These are phyloP conservation scores for Cystobasidium ongulense DNA, from an alignment of 768 basidiomycete genomes.

Conservation along the genomic window DNA sequence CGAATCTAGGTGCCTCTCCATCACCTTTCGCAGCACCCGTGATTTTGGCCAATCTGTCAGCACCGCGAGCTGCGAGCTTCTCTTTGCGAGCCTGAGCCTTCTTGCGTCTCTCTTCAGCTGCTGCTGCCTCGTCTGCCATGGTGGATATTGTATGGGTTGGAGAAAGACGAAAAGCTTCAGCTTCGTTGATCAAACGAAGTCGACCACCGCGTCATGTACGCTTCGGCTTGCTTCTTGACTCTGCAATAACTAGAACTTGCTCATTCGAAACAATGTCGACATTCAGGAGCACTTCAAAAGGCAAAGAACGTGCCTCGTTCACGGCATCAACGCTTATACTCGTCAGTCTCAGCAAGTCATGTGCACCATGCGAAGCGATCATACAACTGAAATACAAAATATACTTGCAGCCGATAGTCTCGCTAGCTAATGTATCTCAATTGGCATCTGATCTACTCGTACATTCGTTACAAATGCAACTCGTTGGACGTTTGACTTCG, in stretches of 20 bases:
- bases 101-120: conserved; percentile 24
- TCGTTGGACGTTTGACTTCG: conserved; percentile 3
- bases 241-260: background rate
- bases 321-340: conserved; percentile 11
- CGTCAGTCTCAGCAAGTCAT: conserved; percentile 5
- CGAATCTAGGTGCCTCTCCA: conserved; percentile 21
- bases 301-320: conserved; percentile 17
- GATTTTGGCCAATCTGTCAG: conserved; percentile 26
- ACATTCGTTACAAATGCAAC: conserved; percentile 18
- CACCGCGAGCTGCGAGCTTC: conserved; percentile 16
- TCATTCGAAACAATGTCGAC: background rate
- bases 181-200: background rate
- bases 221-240: background rate
- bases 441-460: conserved; percentile 17
- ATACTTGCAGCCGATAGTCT: conserved; percentile 20
- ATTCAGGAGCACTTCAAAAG: background rate
- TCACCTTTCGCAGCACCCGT: conserved; percentile 28
- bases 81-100: conserved; percentile 27
- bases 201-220: background rate
- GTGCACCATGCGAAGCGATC: background rate
- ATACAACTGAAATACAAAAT: background rate
- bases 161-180: background rate
- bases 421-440: conserved; percentile 24
- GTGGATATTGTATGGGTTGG: background rate
- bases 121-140: conserved; percentile 29